Conservation (phyloP, 129 eudicot genomes). For the Mikania micrantha region DNA sequence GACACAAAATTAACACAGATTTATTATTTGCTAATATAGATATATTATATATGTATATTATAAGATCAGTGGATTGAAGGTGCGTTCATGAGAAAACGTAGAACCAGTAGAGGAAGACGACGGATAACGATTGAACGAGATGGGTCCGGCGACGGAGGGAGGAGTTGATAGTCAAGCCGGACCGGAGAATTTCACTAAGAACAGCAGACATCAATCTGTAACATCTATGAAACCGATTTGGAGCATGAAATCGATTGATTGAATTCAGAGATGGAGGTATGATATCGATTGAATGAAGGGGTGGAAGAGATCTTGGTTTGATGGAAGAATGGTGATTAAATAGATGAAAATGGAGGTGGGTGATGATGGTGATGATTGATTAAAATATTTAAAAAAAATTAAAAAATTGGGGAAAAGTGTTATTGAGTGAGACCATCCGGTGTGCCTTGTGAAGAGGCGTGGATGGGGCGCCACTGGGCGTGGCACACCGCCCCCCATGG, state of each 20-base stretch:
- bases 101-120: conserved; percentile 93
- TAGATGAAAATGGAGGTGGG: conserved; percentile 26
- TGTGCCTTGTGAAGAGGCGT: too few relatives aligned
- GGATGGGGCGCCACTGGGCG: too few relatives aligned
- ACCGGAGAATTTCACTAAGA: conserved; percentile 79
- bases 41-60: not conserved
- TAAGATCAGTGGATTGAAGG: too few relatives aligned
- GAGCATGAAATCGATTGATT: conserved; percentile 15
- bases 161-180: conserved; percentile 69
- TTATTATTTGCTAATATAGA: not conserved
- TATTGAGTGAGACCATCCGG: too few relatives aligned
- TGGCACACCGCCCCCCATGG: too few relatives aligned
- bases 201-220: conserved; percentile 77
- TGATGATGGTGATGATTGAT: not conserved
- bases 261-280: too few relatives aligned
- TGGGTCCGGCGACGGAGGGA: conserved; percentile 80
- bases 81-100: conserved; percentile 71
- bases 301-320: conserved; percentile 11
- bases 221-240: conserved; percentile 19
- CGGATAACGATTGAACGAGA: conserved; percentile 92
- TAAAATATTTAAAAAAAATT: not conserved
- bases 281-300: not conserved
- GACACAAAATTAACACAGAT: not conserved
- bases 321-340: conserved; percentile 21
- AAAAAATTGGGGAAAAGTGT: conserved; percentile 9